Evolutionary conservation across 257 asterid species (phyloP).

Genomic region (Ilex asprella): DNA sequence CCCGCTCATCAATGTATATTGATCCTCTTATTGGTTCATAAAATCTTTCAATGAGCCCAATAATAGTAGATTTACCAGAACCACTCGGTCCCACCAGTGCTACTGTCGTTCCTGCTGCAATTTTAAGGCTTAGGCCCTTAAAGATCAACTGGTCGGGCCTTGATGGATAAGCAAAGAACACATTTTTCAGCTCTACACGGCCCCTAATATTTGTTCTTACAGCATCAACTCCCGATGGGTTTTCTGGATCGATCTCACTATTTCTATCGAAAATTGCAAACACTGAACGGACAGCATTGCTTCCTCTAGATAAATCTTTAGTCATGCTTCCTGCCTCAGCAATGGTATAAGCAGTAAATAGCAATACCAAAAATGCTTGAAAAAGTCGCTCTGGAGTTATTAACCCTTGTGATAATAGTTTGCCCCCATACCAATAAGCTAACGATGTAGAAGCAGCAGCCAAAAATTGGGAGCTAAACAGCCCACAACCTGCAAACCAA

Average conservation of each 20-base stretch:
- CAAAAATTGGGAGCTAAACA: slow-evolving; percentile 67
- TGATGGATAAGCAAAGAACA: slow-evolving; percentile 58
- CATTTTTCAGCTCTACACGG: slow-evolving; percentile 50
- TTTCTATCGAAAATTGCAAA: slow-evolving; percentile 55
- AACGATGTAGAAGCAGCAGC: slow-evolving; percentile 74
- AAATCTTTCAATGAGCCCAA: slow-evolving; percentile 57
- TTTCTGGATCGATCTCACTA: slow-evolving; percentile 58
- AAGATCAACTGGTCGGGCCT: slow-evolving; percentile 55
- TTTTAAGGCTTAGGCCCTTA: slow-evolving; percentile 49
- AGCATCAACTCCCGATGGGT: slow-evolving; percentile 26
- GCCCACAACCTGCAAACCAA: slow-evolving; percentile 63
- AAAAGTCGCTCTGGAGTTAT: slow-evolving; percentile 58
- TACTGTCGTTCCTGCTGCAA: slow-evolving; percentile 51
- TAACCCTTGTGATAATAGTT: slow-evolving; percentile 30
- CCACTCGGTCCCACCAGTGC: slow-evolving; percentile 64
- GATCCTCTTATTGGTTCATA: slow-evolving; percentile 59
- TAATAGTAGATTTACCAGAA: slow-evolving; percentile 21
- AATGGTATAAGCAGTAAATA: slow-evolving; percentile 82
- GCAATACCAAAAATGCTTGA: slow-evolving; percentile 67
- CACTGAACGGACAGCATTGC: slow-evolving; percentile 64
- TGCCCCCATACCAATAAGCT: slow-evolving; percentile 88
- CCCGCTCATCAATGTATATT: slow-evolving; percentile 46
- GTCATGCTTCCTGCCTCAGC: slow-evolving; percentile 96
- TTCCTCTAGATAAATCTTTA: slow-evolving; percentile 76
- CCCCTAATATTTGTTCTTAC: slow-evolving; percentile 34